These are phyloP conservation scores for Suillus fuscotomentosus DNA, from an alignment of 768 basidiomycete species.

Conservation along the genomic window DNA sequence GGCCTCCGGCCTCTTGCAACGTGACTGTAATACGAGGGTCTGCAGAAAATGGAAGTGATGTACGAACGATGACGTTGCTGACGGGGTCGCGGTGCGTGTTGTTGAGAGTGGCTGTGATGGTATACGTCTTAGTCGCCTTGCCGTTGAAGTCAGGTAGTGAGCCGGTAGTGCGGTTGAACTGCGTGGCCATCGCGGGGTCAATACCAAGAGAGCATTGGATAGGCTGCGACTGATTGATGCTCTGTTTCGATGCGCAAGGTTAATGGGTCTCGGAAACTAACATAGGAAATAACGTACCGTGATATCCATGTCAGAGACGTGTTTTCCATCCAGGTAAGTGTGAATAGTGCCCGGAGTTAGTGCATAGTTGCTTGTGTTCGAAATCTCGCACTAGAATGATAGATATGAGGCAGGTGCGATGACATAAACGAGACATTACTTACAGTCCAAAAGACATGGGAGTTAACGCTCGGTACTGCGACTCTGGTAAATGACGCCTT, in stretches of 20 bases:
- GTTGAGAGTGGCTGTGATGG: conserved; percentile 15
- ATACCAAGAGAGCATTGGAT: conserved; percentile 21
- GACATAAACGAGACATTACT: not conserved
- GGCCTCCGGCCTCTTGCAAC: conserved; percentile 23
- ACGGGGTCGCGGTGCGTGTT: conserved; percentile 14
- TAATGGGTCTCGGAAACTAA: not conserved
- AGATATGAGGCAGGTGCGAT: not conserved
- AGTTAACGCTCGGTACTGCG: conserved; percentile 18
- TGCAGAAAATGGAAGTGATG: conserved; percentile 24
- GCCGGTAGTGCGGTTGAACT: conserved; percentile 13
- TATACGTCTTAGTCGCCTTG: conserved; percentile 17
- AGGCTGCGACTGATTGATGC: conserved; percentile 12
- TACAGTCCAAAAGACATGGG: conserved; percentile 21
- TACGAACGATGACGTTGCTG: conserved; percentile 21
- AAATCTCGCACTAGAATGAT: conserved; percentile 19
- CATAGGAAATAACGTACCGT: conserved; percentile 12
- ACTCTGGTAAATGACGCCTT: conserved; percentile 22
- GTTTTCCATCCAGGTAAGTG: conserved; percentile 25
- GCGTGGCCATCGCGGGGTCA: conserved; percentile 14
- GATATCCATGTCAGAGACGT: conserved; percentile 25
- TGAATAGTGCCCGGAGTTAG: conserved; percentile 28
- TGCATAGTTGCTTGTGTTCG: conserved; percentile 24
- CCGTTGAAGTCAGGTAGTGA: conserved; percentile 10
- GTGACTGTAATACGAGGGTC: conserved; percentile 28
- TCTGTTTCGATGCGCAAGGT: conserved; percentile 6